phyloP scores from a whole-genome alignment of 2,329 filamentous ascomycete genomes.

The Aspergillus unguis region DNA sequence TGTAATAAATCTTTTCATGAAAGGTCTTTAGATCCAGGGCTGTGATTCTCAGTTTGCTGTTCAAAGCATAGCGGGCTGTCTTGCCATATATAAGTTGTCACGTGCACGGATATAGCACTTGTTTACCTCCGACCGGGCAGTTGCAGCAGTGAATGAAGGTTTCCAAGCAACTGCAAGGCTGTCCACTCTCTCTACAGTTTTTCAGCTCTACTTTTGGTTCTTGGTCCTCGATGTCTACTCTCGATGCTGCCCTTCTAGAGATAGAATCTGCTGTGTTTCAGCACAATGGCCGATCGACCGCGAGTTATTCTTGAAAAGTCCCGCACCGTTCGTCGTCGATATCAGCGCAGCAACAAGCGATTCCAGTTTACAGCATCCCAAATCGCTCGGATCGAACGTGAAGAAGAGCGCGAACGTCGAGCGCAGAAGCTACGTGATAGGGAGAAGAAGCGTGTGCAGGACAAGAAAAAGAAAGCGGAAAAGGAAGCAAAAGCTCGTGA shows the following conservation, averaged over 20 bases:
- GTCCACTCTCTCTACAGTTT: neutral
- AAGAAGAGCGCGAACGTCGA: conserved; percentile 40
- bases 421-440: conserved; percentile 39
- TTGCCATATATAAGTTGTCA: neutral
- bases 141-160: neutral
- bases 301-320: conserved; percentile 39
- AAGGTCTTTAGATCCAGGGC: too few species aligned
- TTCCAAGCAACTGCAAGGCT: conserved; percentile 4
- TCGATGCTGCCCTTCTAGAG: neutral
- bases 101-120: neutral
- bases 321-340: conserved; percentile 36
- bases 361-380: conserved; percentile 35
- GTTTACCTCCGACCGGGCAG: neutral
- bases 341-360: conserved; percentile 38
- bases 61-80: too few species aligned
- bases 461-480: conserved; percentile 36
- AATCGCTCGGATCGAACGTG: conserved; percentile 39
- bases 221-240: conserved; percentile 1
- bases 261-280: neutral
- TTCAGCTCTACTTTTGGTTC: neutral
- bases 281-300: conserved; percentile 28
- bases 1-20: too few species aligned
- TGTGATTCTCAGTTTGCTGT: too few species aligned
- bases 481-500: conserved; percentile 34
- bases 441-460: conserved; percentile 32